Conservation (phyloP, 169 alveolate genomes). For the Plasmodium adleri region DNA sequence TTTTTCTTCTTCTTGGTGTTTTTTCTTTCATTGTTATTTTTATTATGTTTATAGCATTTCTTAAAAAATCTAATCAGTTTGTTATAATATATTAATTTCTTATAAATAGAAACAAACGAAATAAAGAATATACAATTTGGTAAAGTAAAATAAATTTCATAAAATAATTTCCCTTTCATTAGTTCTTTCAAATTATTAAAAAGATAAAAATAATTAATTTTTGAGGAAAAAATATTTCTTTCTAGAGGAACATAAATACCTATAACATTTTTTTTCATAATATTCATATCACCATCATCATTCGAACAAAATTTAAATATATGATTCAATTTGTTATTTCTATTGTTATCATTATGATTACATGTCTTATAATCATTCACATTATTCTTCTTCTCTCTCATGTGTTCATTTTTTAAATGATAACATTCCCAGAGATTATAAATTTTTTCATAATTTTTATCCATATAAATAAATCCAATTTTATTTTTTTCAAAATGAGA, state of each 20-base stretch:
- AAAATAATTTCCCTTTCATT: conserved; percentile 52
- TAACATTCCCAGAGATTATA: conserved; percentile 30
- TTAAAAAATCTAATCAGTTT: conserved; percentile 21
- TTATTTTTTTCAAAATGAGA: conserved; percentile 36
- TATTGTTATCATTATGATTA: not conserved
- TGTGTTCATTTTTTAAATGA: conserved; percentile 9
- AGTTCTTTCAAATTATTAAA: conserved; percentile 52
- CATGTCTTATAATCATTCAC: not conserved
- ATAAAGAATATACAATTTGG: conserved; percentile 49
- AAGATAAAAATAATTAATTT: conserved; percentile 55
- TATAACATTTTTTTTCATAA: conserved; percentile 53
- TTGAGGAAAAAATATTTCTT: conserved; percentile 48
- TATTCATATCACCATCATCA: conserved; percentile 35
- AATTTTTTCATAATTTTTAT: conserved; percentile 29
- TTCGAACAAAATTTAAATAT: conserved; percentile 62
- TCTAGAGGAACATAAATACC: conserved; percentile 62
- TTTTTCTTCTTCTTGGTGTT: conserved; percentile 17
- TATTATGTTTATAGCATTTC: not conserved
- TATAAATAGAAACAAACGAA: conserved; percentile 41
- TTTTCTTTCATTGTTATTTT: not conserved
- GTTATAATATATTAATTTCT: conserved; percentile 54
- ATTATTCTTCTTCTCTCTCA: not conserved
- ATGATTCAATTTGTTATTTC: conserved; percentile 1
- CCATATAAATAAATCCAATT: conserved; percentile 17
- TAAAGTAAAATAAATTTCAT: conserved; percentile 45